These are phyloP conservation scores for Olyra latifolia DNA, from an alignment of 176 grass and related monocot genomes.

Conservation along the genomic window DNA sequence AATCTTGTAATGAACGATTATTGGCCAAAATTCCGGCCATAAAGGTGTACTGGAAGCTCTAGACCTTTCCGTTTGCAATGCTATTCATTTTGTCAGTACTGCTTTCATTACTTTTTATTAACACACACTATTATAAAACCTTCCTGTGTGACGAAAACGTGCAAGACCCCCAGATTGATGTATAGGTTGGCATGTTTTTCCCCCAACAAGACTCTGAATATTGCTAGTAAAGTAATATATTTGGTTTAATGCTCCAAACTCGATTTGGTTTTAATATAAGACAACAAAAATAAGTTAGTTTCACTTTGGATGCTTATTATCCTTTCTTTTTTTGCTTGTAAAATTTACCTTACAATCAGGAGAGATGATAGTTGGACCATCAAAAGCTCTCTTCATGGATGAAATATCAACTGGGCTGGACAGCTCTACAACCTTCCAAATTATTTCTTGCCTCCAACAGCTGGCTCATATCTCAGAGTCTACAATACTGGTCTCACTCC, in stretches of 20 bases:
- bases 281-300: not conserved
- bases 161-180: not conserved
- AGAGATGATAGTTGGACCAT: slow-evolving; percentile 87
- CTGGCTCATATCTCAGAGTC: slow-evolving; percentile 62
- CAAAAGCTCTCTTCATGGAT: slow-evolving; percentile 85
- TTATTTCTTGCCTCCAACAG: slow-evolving; percentile 80
- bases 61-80: not conserved
- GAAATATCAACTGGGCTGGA: slow-evolving; percentile 93
- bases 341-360: slow-evolving; percentile 34
- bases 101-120: not conserved
- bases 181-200: not conserved
- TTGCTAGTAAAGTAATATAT: not conserved
- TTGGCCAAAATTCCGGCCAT: not conserved
- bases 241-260: not conserved
- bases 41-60: not conserved
- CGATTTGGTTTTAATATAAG: not conserved
- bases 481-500: slow-evolving; percentile 68
- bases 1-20: no score
- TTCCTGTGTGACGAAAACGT: not conserved
- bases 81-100: not conserved
- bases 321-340: not conserved
- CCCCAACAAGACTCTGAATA: not conserved
- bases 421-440: slow-evolving; percentile 79
- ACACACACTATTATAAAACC: not conserved
- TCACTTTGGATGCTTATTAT: not conserved